Evolutionary conservation across 768 basidiomycete species (phyloP).

Genomic region (Mycena floridula): DNA sequence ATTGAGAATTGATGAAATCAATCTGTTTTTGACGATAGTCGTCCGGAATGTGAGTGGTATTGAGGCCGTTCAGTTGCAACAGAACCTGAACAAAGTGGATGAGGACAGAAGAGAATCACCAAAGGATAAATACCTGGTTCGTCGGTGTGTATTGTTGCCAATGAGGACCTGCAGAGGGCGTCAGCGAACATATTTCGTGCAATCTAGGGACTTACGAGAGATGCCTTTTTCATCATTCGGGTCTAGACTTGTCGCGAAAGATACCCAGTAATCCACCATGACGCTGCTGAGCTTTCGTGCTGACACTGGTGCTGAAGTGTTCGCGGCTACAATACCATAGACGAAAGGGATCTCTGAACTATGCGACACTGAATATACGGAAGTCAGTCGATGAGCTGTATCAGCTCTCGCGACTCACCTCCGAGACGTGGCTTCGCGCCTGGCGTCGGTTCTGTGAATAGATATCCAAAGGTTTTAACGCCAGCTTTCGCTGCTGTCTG

Average conservation of each 20-base stretch:
- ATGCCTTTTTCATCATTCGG: constrained; percentile 28
- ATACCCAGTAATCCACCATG: constrained; percentile 43
- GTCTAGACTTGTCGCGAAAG: constrained; percentile 26
- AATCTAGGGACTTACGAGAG: constrained; percentile 38
- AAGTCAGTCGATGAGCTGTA: no score
- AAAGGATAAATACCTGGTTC: constrained; percentile 14
- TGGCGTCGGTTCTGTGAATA: constrained; percentile 8
- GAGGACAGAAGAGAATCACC: not conserved
- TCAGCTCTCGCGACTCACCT: no score
- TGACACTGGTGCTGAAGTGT: constrained; percentile 9
- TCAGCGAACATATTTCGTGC: constrained; percentile 27
- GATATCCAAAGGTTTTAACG: constrained; percentile 1
- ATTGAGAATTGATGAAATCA: constrained; percentile 27
- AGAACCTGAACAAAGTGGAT: constrained; percentile 20
- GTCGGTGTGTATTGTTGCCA: constrained; percentile 25
- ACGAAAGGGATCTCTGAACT: no score
- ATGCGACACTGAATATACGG: no score
- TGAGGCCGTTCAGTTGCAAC: constrained; percentile 29
- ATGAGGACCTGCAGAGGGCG: constrained; percentile 16
- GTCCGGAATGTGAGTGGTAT: constrained; percentile 29
- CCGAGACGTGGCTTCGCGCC: no score
- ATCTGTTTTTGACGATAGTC: constrained; percentile 29
- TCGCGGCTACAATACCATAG: no score
- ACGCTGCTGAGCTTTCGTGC: constrained; percentile 20
- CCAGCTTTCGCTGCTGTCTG: constrained; percentile 1